Base-by-base conservation (phyloP, 805 yeast species). In the Candida schatavii region DNA sequence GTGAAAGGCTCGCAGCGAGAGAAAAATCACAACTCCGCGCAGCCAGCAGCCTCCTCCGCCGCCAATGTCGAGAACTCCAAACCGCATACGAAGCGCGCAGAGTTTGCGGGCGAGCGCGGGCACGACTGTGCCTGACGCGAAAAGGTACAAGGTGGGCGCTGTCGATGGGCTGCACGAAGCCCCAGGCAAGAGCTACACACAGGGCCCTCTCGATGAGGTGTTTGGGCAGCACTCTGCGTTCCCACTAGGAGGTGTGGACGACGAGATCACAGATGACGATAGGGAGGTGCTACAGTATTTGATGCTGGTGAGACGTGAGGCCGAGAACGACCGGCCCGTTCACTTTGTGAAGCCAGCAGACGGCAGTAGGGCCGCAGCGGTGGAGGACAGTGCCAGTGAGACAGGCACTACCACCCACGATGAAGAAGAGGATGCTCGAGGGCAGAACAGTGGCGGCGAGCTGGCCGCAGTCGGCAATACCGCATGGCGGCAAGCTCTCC, bases 171-270 rank as follows among this genome's bases (percentile, higher is more conserved):
- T 30, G 14, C 7, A 25, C 13, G 11, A 25, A 10, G 34, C 17
- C 10, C 13, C 7, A 13, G 20, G 20, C 5, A 21, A 36, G 34
- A 37, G 31, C 14, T 35, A 40, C 29, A 42, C 46, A 2, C 41
- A 44, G 28, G 61, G 60, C 9, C 57, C 57, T 3, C 46, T 59
- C 19, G 65, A 61, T 37, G 51, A 45, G 15, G 39, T 46, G 7
- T 62, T 62, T 45, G 66, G 66, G 19, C 69, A 64, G 45, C 59
- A 57, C 36, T 45, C 55, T 14, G 69, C 61, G 7, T 55, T 64
- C 34, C 59, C 64, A 13, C 18, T 31, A 31, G 10, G 27, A 23
- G 11, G 27, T 23, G 9, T 18, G 19, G 38, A 45, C 7, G 46
- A 48, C 3, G 44, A 37, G 6, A 42, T 35, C 5, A 28, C 35